These are phyloP conservation scores for Phialophora macrospora DNA, from an alignment of 2,329 filamentous ascomycete species.

Conservation along the genomic window DNA sequence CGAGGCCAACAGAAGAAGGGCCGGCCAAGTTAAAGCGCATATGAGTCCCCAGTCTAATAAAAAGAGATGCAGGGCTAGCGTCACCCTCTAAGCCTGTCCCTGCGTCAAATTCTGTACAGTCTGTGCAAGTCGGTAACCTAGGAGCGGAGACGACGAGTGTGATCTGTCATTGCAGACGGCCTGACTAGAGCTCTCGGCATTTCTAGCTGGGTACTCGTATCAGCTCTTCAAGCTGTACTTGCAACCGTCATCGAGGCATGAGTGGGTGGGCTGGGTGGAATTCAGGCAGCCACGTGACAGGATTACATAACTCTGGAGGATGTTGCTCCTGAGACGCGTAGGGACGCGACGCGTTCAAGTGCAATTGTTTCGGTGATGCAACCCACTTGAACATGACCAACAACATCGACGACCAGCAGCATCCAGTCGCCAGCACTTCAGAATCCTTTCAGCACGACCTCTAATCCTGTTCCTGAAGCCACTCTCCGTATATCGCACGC, in stretches of 20 bases:
- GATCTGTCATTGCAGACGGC: too few relatives aligned
- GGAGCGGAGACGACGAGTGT: too few relatives aligned
- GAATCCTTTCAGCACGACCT: conserved; percentile 23
- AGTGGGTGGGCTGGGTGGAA: too few relatives aligned
- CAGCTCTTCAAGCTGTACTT: background rate
- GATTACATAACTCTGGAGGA: background rate
- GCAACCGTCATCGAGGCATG: background rate
- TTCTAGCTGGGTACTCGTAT: background rate
- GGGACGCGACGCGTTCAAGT: background rate
- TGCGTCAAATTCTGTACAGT: too few relatives aligned
- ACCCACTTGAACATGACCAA: background rate
- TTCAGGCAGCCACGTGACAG: background rate
- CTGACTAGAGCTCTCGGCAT: background rate
- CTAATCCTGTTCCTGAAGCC: conserved; percentile 18
- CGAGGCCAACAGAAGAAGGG: too few relatives aligned
- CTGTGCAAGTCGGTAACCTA: too few relatives aligned
- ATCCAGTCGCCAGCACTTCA: conserved; percentile 14
- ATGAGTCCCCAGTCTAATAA: too few relatives aligned
- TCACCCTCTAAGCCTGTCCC: too few relatives aligned
- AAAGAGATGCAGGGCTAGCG: too few relatives aligned
- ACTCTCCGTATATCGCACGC: conserved; percentile 18
- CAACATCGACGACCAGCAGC: conserved; percentile 7
- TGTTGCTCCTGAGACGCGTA: background rate
- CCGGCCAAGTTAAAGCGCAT: too few relatives aligned
- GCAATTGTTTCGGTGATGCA: background rate